Evolutionary conservation across 345 rosid species (phyloP).

Genomic region (Rhodamnia argentea): DNA sequence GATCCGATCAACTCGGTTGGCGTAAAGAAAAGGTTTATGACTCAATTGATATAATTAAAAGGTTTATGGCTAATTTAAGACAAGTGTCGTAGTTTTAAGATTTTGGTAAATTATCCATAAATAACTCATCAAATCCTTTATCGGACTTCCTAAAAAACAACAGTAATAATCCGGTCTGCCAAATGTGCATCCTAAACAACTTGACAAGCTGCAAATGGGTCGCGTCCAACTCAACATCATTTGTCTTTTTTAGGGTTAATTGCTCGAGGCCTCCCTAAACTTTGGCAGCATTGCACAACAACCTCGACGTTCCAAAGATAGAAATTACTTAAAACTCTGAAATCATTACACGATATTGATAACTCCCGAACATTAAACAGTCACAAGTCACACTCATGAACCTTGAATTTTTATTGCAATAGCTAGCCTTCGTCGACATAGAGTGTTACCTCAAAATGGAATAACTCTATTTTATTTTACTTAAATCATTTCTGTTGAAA

Average conservation of each 20-base stretch:
- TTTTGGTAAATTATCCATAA: neutral
- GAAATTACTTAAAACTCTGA: neutral
- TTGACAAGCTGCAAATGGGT: neutral
- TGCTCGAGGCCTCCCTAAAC: neutral
- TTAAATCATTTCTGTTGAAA: neutral
- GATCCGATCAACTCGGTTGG: too few relatives aligned
- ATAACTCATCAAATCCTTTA: neutral
- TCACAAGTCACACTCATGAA: neutral
- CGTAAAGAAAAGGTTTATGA: too few relatives aligned
- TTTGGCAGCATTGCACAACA: neutral
- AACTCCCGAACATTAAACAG: neutral
- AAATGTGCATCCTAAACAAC: neutral
- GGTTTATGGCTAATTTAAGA: too few relatives aligned
- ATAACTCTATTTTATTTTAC: accelerated
- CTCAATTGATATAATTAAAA: too few relatives aligned
- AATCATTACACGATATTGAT: neutral
- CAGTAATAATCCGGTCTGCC: neutral
- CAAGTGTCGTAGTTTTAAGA: too few relatives aligned
- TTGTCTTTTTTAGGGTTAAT: neutral
- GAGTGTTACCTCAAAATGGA: neutral
- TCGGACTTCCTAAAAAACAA: neutral
- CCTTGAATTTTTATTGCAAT: neutral
- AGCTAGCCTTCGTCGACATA: neutral
- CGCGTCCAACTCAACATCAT: neutral
- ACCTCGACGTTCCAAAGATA: neutral